phyloP scores from a whole-genome alignment of 2,329 filamentous ascomycete genomes.

The Colletotrichum ledebouriae region DNA sequence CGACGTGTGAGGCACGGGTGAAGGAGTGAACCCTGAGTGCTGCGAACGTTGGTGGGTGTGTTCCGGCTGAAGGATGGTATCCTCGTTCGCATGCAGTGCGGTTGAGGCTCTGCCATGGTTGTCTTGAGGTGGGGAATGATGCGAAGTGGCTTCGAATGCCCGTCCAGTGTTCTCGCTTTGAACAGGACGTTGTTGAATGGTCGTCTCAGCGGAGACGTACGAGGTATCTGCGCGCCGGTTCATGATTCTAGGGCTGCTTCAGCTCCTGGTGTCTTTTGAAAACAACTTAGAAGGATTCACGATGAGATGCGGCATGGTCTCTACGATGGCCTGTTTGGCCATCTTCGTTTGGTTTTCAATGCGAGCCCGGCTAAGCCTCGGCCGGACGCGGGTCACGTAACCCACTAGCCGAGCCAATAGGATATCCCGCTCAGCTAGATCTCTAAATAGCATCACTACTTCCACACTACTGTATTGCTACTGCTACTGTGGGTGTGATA shows the following conservation, averaged over 20 bases:
- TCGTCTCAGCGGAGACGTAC: not conserved
- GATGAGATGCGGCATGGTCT: not conserved
- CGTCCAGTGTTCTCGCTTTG: not conserved
- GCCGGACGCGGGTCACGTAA: too few species aligned
- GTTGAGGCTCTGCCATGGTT: not conserved
- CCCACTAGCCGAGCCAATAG: too few species aligned
- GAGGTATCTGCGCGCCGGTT: not conserved
- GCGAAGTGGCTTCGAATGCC: not conserved
- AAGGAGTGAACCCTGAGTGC: not conserved
- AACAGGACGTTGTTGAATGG: not conserved
- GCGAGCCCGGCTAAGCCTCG: too few species aligned
- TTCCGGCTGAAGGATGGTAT: not conserved
- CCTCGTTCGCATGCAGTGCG: not conserved
- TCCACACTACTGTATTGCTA: too few species aligned
- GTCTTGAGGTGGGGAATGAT: not conserved
- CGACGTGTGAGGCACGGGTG: not conserved
- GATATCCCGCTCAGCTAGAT: too few species aligned
- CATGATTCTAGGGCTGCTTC: not conserved
- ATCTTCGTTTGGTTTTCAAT: not conserved
- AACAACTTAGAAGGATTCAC: not conserved
- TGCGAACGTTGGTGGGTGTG: not conserved
- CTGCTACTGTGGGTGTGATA: too few species aligned
- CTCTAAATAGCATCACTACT: too few species aligned
- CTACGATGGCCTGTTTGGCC: not conserved
- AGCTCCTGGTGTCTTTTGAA: slow-evolving; percentile 2